Base-by-base conservation (phyloP, 192 early-diverging fungal species). In the Oehlia diaphana region DNA sequence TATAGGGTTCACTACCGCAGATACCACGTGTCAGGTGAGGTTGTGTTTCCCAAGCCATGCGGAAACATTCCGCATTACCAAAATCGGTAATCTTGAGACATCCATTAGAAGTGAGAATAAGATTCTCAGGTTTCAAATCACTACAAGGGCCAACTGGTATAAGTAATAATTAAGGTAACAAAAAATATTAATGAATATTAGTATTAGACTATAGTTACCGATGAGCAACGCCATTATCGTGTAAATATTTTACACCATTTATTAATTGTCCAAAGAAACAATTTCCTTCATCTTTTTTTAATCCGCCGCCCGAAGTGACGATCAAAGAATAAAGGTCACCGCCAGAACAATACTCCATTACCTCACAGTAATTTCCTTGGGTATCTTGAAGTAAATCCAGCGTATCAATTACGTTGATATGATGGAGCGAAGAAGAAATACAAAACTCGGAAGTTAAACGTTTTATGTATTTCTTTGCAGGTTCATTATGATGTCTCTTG, bases 101-200 rank as follows among this genome's bases (percentile, higher is more conserved):
- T 10, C 91, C 90, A 47, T 84, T 77, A 8, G 81, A 78, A 14
- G 91, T 92, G 37, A 96, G 77, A 3, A 96, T 78, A 31, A 96
- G 82, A 81, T 96, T 96, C 82, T 96, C 95, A 23, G 95, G 95
- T 79, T 96, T 95, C n/a, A 96, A 79, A 80, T 96, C 94, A 21
- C 90, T 78, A 39, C 50, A 66, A 67, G 31, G 28, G 67, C 5
- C 0, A 77, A 23, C 13, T 44, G 21, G 19, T 3, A 13, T 66
- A 21, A 77, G 28, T 66, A 64, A 66, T 28, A 64, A 47, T 67
- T 35, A 67, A 26, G 37, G 44, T 47, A 5, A 47, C 44, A 12
- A 47, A 65, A 28, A 67, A n/a, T 19, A 23, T 33, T 28, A 31
- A 31, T 31, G 31, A 31, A 19, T 67, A 50, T 49, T 28, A 31